These are phyloP conservation scores for Ilex paraguariensis DNA, from an alignment of 305 asterid genomes.

Conservation along the genomic window DNA sequence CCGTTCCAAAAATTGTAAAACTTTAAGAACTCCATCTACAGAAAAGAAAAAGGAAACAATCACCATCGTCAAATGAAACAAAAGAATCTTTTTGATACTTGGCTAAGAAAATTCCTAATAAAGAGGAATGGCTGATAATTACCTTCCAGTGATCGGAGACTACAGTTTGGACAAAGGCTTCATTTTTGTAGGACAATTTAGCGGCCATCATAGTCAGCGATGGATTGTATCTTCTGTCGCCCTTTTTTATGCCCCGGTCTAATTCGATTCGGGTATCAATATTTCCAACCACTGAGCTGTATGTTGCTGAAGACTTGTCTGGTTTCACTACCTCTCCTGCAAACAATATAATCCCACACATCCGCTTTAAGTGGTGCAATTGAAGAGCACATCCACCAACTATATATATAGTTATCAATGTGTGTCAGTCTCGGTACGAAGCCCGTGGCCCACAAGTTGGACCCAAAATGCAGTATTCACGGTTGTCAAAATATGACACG, in stretches of 20 bases:
- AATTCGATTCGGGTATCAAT: constrained; percentile 45
- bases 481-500: too few relatives aligned
- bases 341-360: neutral
- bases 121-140: neutral
- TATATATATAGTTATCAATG: too few relatives aligned
- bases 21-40: constrained; percentile 62
- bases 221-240: constrained; percentile 25
- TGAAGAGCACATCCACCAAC: too few relatives aligned
- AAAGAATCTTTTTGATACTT: neutral
- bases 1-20: constrained; percentile 63
- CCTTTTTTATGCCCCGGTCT: constrained; percentile 15
- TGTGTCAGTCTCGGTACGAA: too few relatives aligned
- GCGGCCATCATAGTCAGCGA: constrained; percentile 57
- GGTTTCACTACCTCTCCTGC: constrained; percentile 55
- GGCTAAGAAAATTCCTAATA: too few relatives aligned
- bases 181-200: constrained; percentile 60
- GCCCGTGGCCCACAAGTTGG: too few relatives aligned
- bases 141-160: constrained; percentile 59
- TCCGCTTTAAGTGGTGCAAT: too few relatives aligned
- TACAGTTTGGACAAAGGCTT: constrained; percentile 31
- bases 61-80: neutral
- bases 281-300: constrained; percentile 39
- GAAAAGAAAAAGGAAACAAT: neutral
- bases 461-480: too few relatives aligned
- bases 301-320: constrained; percentile 36